phyloP scores from a whole-genome alignment of 73 alveolate genomes.

The Blepharisma stoltei region DNA sequence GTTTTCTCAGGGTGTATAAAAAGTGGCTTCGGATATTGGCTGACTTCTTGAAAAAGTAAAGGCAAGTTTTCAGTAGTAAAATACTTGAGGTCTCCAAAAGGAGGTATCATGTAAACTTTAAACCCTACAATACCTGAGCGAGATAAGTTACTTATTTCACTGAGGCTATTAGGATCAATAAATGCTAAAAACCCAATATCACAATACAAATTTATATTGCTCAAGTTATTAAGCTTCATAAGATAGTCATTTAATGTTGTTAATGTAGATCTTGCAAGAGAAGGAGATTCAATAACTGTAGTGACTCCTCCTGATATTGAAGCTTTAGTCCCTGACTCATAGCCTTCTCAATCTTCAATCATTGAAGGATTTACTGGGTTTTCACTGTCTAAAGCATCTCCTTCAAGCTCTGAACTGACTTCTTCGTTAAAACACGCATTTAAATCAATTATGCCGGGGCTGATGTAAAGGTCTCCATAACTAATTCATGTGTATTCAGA shows the following conservation, averaged over 20 bases:
- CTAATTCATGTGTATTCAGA: not conserved
- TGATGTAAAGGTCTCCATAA: not conserved
- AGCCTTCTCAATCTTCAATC: not conserved
- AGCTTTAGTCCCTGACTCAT: not conserved
- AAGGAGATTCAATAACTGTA: not conserved
- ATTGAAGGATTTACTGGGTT: not conserved
- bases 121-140: not conserved
- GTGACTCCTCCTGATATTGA: not conserved
- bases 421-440: not conserved
- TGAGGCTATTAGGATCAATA: not conserved
- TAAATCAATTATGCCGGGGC: constrained; percentile 6
- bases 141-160: not conserved
- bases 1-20: not conserved
- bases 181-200: not conserved
- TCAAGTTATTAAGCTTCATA: not conserved
- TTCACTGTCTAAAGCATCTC: not conserved
- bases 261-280: not conserved
- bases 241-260: not conserved
- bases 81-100: not conserved
- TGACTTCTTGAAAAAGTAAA: not conserved
- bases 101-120: not conserved
- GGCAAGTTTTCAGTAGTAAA: not conserved
- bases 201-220: not conserved
- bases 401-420: not conserved
- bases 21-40: not conserved